A percentile compares a stretch with the other conserved stretches of the same genome.
phyloP scores from a whole-genome alignment of 2,329 filamentous ascomycete genomes.

The Aspergillus sp. region DNA sequence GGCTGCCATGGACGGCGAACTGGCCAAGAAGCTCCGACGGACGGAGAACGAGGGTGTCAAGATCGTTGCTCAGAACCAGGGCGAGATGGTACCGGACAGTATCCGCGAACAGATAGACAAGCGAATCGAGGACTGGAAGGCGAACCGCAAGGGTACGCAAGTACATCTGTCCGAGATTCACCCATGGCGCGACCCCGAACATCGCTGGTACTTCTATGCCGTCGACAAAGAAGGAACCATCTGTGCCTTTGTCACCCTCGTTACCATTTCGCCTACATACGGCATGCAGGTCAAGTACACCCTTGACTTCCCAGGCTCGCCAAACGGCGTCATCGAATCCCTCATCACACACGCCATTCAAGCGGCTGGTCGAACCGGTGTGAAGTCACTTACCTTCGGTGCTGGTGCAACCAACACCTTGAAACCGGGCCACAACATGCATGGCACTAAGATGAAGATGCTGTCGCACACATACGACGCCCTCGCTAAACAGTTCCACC shows the following conservation, averaged over 20 bases:
- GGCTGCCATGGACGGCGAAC: constrained; percentile 66
- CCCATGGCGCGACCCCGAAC: constrained; percentile 82
- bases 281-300: constrained; percentile 96
- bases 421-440: constrained; percentile 78
- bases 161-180: constrained; percentile 88
- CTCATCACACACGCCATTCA: constrained; percentile 75
- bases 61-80: constrained; percentile 72
- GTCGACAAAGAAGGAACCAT: constrained; percentile 74
- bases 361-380: constrained; percentile 61
- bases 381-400: constrained; percentile 79
- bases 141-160: constrained; percentile 78
- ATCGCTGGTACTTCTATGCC: constrained; percentile 85
- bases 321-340: constrained; percentile 85
- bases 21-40: constrained; percentile 76
- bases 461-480: constrained; percentile 81
- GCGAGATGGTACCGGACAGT: constrained; percentile 66
- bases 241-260: constrained; percentile 77
- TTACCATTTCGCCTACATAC: constrained; percentile 76
- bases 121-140: constrained; percentile 78
- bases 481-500: constrained; percentile 77
- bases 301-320: constrained; percentile 86
- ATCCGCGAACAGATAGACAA: constrained; percentile 71
- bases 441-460: constrained; percentile 78
- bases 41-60: constrained; percentile 84
- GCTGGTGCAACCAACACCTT: constrained; percentile 77